Conservation (phyloP, 1,284 basidiomycete genomes). For the Crucibulum cyathiforme region DNA sequence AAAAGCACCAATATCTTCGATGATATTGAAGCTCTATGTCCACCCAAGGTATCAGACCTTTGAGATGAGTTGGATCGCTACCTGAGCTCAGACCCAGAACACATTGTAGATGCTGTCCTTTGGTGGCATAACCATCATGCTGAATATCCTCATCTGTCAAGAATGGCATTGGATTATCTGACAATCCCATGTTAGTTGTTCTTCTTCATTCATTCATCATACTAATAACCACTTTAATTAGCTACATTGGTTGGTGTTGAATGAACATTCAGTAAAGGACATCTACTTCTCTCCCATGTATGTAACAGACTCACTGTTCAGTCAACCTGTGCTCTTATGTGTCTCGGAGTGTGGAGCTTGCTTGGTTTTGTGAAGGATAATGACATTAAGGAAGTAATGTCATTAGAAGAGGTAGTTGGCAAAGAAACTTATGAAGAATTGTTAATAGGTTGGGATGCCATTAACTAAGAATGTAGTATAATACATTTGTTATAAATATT, state of each 20-base stretch:
- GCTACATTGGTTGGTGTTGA: conserved; percentile 34
- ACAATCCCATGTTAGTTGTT: conserved; percentile 16
- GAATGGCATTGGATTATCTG: conserved; percentile 21
- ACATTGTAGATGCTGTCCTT: too few relatives aligned
- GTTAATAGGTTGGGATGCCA: neutral
- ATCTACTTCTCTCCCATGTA: conserved; percentile 31
- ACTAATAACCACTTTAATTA: neutral
- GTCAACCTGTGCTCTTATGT: conserved; percentile 31
- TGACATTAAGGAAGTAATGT: conserved; percentile 9
- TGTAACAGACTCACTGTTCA: conserved; percentile 29
- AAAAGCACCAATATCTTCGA: too few relatives aligned
- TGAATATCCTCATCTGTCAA: conserved; percentile 1
- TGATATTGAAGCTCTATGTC: too few relatives aligned
- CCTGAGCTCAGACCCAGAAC: too few relatives aligned
- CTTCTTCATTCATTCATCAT: neutral
- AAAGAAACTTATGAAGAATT: neutral
- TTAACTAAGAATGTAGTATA: too few relatives aligned
- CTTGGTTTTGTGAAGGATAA: conserved; percentile 23
- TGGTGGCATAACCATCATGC: conserved; percentile 4
- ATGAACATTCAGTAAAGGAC: conserved; percentile 31
- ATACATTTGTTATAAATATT: too few relatives aligned
- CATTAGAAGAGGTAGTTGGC: neutral
- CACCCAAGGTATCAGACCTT: too few relatives aligned
- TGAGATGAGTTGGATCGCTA: too few relatives aligned
- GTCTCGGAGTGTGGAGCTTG: conserved; percentile 30